Conservation (phyloP, 2,329 filamentous ascomycete species). For the Dactylellina drechsleri region DNA sequence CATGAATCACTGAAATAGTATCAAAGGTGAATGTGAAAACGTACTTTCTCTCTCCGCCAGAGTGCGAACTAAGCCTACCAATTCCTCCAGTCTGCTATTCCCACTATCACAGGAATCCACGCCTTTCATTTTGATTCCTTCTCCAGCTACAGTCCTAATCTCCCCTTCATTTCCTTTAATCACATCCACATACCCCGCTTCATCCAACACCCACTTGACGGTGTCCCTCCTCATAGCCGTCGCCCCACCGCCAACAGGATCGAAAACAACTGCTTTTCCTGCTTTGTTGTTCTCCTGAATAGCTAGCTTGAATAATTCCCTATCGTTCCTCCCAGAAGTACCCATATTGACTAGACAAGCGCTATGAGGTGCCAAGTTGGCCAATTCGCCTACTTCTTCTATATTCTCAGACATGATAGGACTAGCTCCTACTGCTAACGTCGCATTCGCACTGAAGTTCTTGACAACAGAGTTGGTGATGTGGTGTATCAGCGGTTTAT, state of each 20-base stretch:
- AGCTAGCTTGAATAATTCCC: conserved; percentile 75
- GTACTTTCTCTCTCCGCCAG: conserved; percentile 74
- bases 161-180: conserved; percentile 96
- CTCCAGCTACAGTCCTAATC: conserved; percentile 76
- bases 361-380: conserved; percentile 68
- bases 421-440: conserved; percentile 82
- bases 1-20: too few relatives aligned
- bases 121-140: conserved; percentile 75
- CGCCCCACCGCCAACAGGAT: conserved; percentile 90
- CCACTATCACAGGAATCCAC: conserved; percentile 75
- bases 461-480: conserved; percentile 98
- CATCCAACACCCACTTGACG: conserved; percentile 75
- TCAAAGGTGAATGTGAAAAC: background rate
- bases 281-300: conserved; percentile 82
- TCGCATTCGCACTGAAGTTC: conserved; percentile 92
- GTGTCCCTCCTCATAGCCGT: conserved; percentile 77
- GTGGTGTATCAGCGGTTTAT: conserved; percentile 84
- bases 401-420: conserved; percentile 95
- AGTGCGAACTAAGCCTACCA: conserved; percentile 71
- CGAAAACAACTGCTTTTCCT: conserved; percentile 80
- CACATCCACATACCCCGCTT: conserved; percentile 78
- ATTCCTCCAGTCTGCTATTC: conserved; percentile 68
- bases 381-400: conserved; percentile 83
- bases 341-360: conserved; percentile 94
- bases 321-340: conserved; percentile 77